Evolutionary conservation across 1,284 basidiomycete species (phyloP).

Genomic region (Macrocystidia cucumis): DNA sequence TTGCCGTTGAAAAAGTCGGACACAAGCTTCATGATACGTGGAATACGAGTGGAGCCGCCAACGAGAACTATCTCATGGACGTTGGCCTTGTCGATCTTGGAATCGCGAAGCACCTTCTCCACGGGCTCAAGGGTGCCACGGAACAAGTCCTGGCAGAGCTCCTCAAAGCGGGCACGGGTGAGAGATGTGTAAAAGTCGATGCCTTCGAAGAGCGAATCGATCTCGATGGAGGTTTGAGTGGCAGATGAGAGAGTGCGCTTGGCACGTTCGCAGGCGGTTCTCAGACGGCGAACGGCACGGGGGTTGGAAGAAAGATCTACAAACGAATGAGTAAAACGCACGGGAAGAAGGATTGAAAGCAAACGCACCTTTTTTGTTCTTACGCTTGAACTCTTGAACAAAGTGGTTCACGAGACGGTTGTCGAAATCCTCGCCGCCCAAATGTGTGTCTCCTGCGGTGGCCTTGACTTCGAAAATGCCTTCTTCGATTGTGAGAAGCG

Average conservation of each 20-base stretch:
- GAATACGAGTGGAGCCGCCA: constrained; percentile 98
- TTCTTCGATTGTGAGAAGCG: constrained; percentile 95
- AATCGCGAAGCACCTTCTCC: constrained; percentile 97
- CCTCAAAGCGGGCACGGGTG: constrained; percentile 98
- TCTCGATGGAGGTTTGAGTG: constrained; percentile 95
- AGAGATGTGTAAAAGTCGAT: constrained; percentile 98
- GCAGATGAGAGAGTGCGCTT: constrained; percentile 98
- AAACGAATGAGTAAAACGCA: constrained; percentile 13
- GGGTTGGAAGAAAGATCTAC: constrained; percentile 85
- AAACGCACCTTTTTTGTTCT: constrained; percentile 87
- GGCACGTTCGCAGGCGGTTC: constrained; percentile 97
- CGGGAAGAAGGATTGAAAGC: not conserved
- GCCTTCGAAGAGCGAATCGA: constrained; percentile 97
- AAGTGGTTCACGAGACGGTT: constrained; percentile 98
- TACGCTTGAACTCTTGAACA: constrained; percentile 97
- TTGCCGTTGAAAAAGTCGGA: constrained; percentile 99
- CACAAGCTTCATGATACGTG: constrained; percentile 95
- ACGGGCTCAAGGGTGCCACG: constrained; percentile 95
- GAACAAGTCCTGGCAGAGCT: constrained; percentile 97
- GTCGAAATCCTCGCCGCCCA: constrained; percentile 99
- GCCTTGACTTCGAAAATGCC: constrained; percentile 99
- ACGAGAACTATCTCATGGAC: constrained; percentile 98
- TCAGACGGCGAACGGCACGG: constrained; percentile 95
- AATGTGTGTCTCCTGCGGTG: constrained; percentile 97
- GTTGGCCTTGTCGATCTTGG: constrained; percentile 94